Conservation (phyloP, 441 rosid species). For the Pelargonium fulgidum region DNA sequence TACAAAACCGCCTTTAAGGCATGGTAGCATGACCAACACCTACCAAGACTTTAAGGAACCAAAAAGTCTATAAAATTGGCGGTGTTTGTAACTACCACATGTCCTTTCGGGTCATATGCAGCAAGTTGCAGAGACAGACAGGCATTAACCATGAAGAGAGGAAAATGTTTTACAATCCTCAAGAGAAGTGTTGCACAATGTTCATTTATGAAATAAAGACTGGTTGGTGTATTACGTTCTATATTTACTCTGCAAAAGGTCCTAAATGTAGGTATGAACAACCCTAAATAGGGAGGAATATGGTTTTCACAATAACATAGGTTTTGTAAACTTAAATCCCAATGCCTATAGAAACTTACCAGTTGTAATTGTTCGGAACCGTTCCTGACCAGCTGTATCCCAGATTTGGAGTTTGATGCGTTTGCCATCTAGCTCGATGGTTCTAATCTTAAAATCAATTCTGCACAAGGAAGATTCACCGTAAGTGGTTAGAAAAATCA, state of each 20-base stretch:
- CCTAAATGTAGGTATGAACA: background rate
- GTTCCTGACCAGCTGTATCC: constrained; percentile 99
- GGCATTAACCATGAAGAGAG: background rate
- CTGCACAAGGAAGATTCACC: constrained; percentile 24
- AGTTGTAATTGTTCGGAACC: constrained; percentile 94
- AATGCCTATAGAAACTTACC: constrained; percentile 31
- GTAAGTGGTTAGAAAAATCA: background rate
- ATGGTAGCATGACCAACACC: background rate
- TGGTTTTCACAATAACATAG: constrained; percentile 4
- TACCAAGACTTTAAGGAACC: no score
- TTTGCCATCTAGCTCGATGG: constrained; percentile 94
- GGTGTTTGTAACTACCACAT: background rate
- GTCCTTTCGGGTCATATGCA: background rate
- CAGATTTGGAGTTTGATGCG: constrained; percentile 93
- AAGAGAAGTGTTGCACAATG: background rate
- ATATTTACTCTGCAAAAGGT: background rate
- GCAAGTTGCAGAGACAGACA: background rate
- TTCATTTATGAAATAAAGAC: background rate
- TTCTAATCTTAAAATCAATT: constrained; percentile 95
- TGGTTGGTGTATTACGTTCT: background rate
- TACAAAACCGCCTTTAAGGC: background rate
- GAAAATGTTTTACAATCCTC: background rate
- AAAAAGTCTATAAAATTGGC: no score
- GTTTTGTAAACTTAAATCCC: no score
- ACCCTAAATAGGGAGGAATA: constrained; percentile 14